Percentiles rank a stretch among this genome's conserved stretches.
phyloP scores from a whole-genome alignment of 148 eudicot species.

The Pharnaceum exiguum region DNA sequence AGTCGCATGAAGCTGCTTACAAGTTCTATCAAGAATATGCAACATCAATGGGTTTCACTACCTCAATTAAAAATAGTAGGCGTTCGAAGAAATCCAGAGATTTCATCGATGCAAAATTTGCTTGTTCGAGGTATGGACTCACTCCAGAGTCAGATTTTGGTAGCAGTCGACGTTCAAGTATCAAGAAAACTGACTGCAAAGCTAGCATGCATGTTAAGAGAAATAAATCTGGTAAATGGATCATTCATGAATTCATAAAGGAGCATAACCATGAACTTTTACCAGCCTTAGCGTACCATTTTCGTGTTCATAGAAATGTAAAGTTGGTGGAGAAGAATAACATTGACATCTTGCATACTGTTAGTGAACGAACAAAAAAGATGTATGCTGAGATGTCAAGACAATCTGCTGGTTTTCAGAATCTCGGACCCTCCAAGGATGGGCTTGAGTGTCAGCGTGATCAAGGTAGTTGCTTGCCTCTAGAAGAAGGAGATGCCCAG shows the following conservation, averaged over 20 bases:
- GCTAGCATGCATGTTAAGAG: slow-evolving; percentile 82
- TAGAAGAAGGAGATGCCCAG: slow-evolving; percentile 52
- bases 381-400: slow-evolving; percentile 44
- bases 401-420: slow-evolving; percentile 29
- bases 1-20: slow-evolving; percentile 72
- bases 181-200: slow-evolving; percentile 69
- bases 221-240: slow-evolving; percentile 58
- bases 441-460: slow-evolving; percentile 24
- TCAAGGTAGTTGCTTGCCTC: slow-evolving; percentile 34
- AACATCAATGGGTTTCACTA: slow-evolving; percentile 60
- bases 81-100: slow-evolving; percentile 67
- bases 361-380: slow-evolving; percentile 42
- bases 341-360: slow-evolving; percentile 38
- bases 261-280: slow-evolving; percentile 71
- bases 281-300: slow-evolving; percentile 48
- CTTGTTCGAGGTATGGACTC: slow-evolving; percentile 66
- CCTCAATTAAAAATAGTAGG: slow-evolving; percentile 65
- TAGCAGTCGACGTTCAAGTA: slow-evolving; percentile 30
- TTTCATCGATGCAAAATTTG: slow-evolving; percentile 79
- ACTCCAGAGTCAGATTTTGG: slow-evolving; percentile 44
- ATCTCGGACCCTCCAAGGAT: slow-evolving; percentile 22
- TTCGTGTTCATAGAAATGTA: slow-evolving; percentile 37
- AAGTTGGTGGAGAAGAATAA: slow-evolving; percentile 40
- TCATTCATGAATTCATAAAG: slow-evolving; percentile 45
- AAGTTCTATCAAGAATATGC: slow-evolving; percentile 69